These are phyloP conservation scores for Tolypocladium inflatum DNA, from an alignment of 2,329 filamentous ascomycete genomes.

Conservation along the genomic window DNA sequence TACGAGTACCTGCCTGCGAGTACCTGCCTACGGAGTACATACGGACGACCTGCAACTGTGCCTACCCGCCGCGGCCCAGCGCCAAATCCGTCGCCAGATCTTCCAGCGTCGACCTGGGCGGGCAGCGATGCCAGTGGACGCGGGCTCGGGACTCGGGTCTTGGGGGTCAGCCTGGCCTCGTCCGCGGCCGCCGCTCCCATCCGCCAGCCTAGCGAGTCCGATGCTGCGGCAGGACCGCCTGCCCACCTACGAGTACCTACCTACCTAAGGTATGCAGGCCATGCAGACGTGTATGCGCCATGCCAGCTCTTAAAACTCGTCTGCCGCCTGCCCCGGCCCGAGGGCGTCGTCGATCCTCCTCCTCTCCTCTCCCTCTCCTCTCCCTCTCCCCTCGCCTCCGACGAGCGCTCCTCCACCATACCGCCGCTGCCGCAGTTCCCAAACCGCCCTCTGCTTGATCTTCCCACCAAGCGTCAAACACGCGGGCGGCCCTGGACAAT, in stretches of 20 bases:
- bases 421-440: neutral
- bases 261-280: neutral
- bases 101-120: neutral
- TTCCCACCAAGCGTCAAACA: constrained; percentile 1
- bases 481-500: neutral
- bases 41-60: too few relatives aligned
- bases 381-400: too few relatives aligned
- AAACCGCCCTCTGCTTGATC: constrained; percentile 1
- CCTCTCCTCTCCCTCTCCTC: neutral
- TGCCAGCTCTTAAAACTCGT: neutral
- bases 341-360: neutral
- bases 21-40: too few relatives aligned
- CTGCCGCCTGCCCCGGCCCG: neutral
- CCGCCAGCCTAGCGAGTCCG: constrained; percentile 1
- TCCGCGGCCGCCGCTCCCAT: constrained; percentile 1
- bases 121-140: neutral
- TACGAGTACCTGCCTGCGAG: too few relatives aligned
- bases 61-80: too few relatives aligned
- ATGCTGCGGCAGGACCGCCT: neutral
- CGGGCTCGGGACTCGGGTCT: neutral
- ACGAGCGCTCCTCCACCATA: neutral
- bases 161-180: neutral
- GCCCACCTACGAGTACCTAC: too few relatives aligned
- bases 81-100: too few relatives aligned
- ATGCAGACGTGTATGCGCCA: neutral